Conservation (phyloP, 2,329 filamentous ascomycete genomes). For the Aureobasidium namibiae region DNA sequence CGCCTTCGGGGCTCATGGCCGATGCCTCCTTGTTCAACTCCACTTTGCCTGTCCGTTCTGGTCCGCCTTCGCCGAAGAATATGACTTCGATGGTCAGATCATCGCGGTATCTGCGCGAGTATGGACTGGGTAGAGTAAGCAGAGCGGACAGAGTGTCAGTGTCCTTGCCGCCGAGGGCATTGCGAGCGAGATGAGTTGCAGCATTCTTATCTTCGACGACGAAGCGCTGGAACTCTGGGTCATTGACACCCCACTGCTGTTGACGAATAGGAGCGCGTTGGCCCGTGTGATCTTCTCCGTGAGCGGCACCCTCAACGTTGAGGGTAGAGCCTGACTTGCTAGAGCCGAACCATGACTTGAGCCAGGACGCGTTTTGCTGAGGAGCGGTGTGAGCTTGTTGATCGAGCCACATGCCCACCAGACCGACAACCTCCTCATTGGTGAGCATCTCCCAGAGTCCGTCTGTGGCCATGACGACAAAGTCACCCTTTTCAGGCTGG, state of each 20-base stretch:
- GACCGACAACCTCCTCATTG: slow-evolving; percentile 93
- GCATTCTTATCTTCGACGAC: slow-evolving; percentile 92
- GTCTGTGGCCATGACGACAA: slow-evolving; percentile 92
- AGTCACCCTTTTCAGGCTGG: slow-evolving; percentile 81
- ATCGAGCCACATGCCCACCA: slow-evolving; percentile 96
- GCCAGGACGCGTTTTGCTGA: slow-evolving; percentile 48
- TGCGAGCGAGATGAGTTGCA: slow-evolving; percentile 89
- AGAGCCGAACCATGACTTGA: slow-evolving; percentile 60
- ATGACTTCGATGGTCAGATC: slow-evolving; percentile 97
- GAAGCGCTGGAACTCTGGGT: slow-evolving; percentile 69
- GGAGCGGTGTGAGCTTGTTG: slow-evolving; percentile 45
- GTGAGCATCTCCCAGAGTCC: slow-evolving; percentile 99
- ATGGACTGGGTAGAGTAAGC: slow-evolving; percentile 83
- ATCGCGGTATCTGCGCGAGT: slow-evolving; percentile 84
- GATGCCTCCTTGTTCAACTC: slow-evolving; percentile 82
- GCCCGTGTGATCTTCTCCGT: slow-evolving; percentile 47
- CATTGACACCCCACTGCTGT: slow-evolving; percentile 80
- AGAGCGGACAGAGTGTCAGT: slow-evolving; percentile 88
- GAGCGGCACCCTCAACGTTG: slow-evolving; percentile 63
- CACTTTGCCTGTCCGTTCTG: slow-evolving; percentile 68
- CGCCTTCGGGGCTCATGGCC: slow-evolving; percentile 20
- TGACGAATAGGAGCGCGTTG: slow-evolving; percentile 83
- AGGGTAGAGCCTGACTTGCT: slow-evolving; percentile 47
- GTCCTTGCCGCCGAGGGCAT: slow-evolving; percentile 88
- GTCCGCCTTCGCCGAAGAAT: slow-evolving; percentile 79